Conservation (phyloP, 805 yeast species). For the Candida chilensis region DNA sequence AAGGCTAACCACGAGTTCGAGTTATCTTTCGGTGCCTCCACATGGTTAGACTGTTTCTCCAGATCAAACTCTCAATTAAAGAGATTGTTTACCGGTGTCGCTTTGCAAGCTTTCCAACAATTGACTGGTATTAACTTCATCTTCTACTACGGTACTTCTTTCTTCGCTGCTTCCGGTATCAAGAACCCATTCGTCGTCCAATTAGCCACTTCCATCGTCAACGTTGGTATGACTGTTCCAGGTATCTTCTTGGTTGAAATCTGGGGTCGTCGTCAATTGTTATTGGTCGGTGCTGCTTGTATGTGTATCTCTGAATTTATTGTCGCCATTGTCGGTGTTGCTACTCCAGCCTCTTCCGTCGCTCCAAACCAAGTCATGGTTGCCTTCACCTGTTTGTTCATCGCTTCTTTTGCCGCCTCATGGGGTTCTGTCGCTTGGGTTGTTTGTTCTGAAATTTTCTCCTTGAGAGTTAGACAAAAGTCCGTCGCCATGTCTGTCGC, state of each 20-base stretch:
- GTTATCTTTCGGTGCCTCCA: conserved; percentile 20
- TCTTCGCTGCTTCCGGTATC: conserved; percentile 34
- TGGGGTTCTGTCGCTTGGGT: conserved; percentile 22
- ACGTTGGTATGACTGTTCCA: conserved; percentile 35
- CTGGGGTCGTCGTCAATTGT: conserved; percentile 28
- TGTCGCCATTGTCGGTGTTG: conserved; percentile 31
- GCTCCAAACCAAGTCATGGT: conserved; percentile 37
- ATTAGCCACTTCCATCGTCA: conserved; percentile 43
- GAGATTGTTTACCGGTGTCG: conserved; percentile 38
- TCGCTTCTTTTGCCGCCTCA: conserved; percentile 17
- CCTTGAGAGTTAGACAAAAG: conserved; percentile 66
- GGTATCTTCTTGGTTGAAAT: conserved; percentile 32
- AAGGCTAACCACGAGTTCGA: conserved; percentile 39
- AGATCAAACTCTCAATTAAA: conserved; percentile 13
- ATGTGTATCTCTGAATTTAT: conserved; percentile 21
- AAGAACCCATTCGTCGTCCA: conserved; percentile 41
- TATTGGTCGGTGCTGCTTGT: conserved; percentile 31
- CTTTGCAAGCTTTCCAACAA: conserved; percentile 57
- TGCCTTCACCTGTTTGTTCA: conserved; percentile 28
- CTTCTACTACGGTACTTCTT: conserved; percentile 56
- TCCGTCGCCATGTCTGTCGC: conserved; percentile 72
- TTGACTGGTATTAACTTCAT: conserved; percentile 60
- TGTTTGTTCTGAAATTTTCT: conserved; percentile 33
- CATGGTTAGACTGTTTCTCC: conserved; percentile 34
- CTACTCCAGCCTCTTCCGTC: conserved; percentile 14